Evolutionary conservation across 306 rosid genomes (phyloP).

Genomic region (Cercis canadensis): DNA sequence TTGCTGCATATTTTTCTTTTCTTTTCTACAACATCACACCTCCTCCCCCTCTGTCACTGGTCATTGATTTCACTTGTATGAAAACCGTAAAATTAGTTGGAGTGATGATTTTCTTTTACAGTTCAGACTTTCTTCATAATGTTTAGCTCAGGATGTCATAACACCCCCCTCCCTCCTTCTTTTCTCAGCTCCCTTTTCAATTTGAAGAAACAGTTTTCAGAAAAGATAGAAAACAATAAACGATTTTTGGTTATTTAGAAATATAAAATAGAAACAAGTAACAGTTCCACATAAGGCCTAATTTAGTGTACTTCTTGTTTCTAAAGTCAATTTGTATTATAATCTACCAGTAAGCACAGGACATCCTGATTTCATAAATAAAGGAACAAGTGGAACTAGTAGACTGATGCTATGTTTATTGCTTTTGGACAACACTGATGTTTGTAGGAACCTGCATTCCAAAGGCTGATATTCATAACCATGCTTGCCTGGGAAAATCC

Average conservation of each 20-base stretch:
- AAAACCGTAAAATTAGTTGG: too few relatives aligned
- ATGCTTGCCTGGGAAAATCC: slow-evolving; percentile 99
- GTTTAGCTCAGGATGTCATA: too few relatives aligned
- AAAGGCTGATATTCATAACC: slow-evolving; percentile 85
- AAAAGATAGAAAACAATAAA: too few relatives aligned
- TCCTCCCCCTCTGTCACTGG: slow-evolving; percentile 12
- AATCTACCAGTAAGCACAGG: too few relatives aligned
- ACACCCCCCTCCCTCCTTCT: too few relatives aligned
- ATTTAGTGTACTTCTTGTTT: background rate
- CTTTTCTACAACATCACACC: background rate
- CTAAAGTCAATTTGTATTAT: background rate
- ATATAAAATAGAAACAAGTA: background rate
- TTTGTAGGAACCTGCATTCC: slow-evolving; percentile 90
- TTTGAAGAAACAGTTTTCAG: too few relatives aligned
- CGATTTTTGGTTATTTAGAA: background rate
- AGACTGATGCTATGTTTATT: slow-evolving; percentile 32
- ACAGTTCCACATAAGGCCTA: slow-evolving; percentile 5
- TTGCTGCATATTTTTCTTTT: slow-evolving; percentile 26
- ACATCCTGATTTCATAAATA: too few relatives aligned
- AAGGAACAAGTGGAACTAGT: background rate
- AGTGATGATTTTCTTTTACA: too few relatives aligned
- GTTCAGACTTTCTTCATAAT: too few relatives aligned
- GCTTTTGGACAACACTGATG: slow-evolving; percentile 35
- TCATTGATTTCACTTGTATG: too few relatives aligned
- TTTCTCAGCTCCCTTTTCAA: too few relatives aligned